Conservation (phyloP, 2,329 filamentous ascomycete species). For the Fusarium tanahbumbuense region DNA sequence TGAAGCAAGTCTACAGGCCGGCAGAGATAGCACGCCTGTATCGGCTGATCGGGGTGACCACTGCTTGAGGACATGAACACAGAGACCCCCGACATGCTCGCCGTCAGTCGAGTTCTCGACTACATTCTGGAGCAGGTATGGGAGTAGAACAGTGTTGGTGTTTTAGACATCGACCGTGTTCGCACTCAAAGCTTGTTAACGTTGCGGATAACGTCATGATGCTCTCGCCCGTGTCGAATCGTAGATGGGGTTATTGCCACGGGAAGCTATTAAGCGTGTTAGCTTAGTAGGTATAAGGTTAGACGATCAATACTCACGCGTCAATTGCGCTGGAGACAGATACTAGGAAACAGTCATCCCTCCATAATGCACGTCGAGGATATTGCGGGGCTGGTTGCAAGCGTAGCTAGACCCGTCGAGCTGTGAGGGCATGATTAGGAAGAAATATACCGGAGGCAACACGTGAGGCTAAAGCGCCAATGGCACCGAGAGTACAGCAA, state of each 20-base stretch:
- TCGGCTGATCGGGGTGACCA: too few relatives aligned
- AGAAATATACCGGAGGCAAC: not conserved
- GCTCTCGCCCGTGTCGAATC: not conserved
- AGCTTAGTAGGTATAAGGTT: not conserved
- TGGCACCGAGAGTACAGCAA: not conserved
- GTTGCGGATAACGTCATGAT: too few relatives aligned
- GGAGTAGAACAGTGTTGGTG: too few relatives aligned
- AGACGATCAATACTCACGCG: not conserved
- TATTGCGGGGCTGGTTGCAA: not conserved
- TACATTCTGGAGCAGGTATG: too few relatives aligned
- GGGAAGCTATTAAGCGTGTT: not conserved
- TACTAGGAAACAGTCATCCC: not conserved
- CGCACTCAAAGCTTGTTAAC: not conserved
- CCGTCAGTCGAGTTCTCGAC: too few relatives aligned
- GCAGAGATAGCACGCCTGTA: too few relatives aligned
- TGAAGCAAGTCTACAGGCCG: too few relatives aligned
- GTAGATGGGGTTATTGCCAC: accelerated
- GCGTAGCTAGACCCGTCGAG: not conserved
- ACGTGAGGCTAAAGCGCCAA: not conserved
- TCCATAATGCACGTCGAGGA: not conserved
- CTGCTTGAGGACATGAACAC: too few relatives aligned
- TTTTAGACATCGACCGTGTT: too few relatives aligned
- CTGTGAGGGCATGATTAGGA: not conserved
- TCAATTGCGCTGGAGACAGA: too few relatives aligned
- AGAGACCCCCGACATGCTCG: too few relatives aligned